Percentiles rank a stretch among this genome's conserved stretches.
Conservation (phyloP, 2,329 filamentous ascomycete species). For the Colletotrichum musicola region DNA sequence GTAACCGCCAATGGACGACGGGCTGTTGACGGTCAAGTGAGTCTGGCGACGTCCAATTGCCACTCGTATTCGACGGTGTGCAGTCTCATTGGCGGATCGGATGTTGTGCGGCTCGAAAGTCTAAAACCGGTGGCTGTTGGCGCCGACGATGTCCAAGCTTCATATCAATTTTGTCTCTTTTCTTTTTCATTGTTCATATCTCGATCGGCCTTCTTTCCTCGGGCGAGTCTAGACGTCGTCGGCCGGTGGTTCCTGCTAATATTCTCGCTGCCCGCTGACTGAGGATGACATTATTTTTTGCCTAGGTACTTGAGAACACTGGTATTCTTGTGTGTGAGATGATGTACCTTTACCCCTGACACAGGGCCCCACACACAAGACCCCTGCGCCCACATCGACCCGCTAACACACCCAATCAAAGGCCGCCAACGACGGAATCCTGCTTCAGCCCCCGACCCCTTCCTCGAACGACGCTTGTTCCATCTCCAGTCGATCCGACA, state of each 20-base stretch:
- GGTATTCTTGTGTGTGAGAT: background rate
- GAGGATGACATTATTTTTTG: too few relatives aligned
- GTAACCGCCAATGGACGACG: background rate
- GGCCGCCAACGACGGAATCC: background rate
- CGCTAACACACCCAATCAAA: conserved; percentile 19
- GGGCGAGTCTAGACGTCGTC: too few relatives aligned
- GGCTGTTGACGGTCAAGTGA: too few relatives aligned
- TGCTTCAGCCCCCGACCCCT: conserved; percentile 41
- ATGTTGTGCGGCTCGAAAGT: conserved; percentile 15
- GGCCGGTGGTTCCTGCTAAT: too few relatives aligned
- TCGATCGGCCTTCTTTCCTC: too few relatives aligned
- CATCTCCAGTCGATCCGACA: conserved; percentile 57
- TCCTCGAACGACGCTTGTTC: conserved; percentile 50
- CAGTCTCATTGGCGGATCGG: background rate
- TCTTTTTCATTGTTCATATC: too few relatives aligned
- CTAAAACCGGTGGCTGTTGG: conserved; percentile 28
- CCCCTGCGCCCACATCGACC: conserved; percentile 3
- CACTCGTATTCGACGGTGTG: background rate
- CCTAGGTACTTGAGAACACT: too few relatives aligned
- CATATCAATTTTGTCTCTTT: too few relatives aligned
- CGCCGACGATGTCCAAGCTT: background rate
- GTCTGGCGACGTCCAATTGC: background rate
- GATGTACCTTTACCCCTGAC: conserved; percentile 16
- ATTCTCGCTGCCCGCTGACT: too few relatives aligned
- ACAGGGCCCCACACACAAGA: background rate